Evolutionary conservation across 805 yeast species (phyloP).

Genomic region (Metschnikowia gruessii): DNA sequence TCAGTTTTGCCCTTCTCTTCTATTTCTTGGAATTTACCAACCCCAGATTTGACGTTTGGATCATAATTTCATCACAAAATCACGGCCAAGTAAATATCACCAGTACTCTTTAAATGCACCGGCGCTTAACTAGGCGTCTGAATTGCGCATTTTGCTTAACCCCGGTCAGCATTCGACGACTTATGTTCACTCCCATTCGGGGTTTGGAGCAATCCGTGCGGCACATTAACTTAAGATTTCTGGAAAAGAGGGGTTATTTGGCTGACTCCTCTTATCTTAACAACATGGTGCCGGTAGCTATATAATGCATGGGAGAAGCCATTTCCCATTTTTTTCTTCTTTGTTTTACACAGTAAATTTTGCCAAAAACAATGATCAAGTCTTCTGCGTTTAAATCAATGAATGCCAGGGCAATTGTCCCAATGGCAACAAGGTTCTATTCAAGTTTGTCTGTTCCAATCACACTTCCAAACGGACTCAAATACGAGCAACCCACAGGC

Average conservation of each 20-base stretch:
- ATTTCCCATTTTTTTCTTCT: background rate
- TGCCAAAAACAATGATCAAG: background rate
- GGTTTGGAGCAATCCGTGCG: constrained; percentile 7
- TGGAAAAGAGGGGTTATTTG: constrained; percentile 6
- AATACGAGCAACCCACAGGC: constrained; percentile 81
- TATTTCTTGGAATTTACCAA: too few species aligned
- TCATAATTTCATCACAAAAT: too few species aligned
- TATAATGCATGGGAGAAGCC: background rate
- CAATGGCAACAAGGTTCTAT: constrained; percentile 10
- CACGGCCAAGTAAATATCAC: background rate
- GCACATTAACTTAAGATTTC: constrained; percentile 1
- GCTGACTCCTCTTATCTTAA: background rate
- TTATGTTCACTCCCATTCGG: constrained; percentile 6
- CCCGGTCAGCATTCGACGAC: constrained; percentile 1
- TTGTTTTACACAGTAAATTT: background rate
- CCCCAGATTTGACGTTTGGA: too few species aligned
- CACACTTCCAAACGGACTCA: constrained; percentile 68
- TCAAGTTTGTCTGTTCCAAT: constrained; percentile 41
- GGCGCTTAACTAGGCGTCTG: background rate
- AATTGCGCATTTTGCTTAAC: constrained; percentile 1
- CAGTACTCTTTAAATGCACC: background rate
- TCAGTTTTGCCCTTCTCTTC: too few species aligned
- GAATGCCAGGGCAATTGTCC: constrained; percentile 6
- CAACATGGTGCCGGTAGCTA: background rate
- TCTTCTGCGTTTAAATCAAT: constrained; percentile 5